phyloP scores from a whole-genome alignment of 2,329 filamentous ascomycete species.

The Aureobasidium sp. region DNA sequence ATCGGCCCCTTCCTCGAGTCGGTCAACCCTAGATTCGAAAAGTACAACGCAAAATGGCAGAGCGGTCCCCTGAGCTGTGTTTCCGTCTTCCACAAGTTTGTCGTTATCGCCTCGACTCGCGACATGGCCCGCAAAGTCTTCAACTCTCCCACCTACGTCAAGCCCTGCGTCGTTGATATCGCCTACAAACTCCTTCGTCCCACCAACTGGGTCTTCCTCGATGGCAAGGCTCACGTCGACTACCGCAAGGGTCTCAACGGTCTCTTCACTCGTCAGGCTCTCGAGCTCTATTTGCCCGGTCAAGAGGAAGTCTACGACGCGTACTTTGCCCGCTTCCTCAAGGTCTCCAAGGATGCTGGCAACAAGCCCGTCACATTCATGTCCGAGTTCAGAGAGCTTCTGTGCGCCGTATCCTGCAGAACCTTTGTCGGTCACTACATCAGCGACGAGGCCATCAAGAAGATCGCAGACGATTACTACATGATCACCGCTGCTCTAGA shows the following conservation, averaged over 20 bases:
- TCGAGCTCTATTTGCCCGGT: conserved; percentile 80
- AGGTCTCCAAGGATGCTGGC: conserved; percentile 58
- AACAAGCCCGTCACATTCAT: conserved; percentile 80
- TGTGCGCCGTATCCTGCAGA: conserved; percentile 88
- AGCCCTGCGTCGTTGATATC: conserved; percentile 91
- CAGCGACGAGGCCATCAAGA: conserved; percentile 79
- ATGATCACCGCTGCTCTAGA: conserved; percentile 91
- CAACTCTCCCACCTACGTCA: conserved; percentile 85
- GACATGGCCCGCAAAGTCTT: conserved; percentile 96
- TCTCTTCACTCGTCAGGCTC: conserved; percentile 83
- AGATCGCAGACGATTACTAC: conserved; percentile 94
- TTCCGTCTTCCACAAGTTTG: conserved; percentile 99
- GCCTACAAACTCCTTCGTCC: conserved; percentile 87
- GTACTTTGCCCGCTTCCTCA: conserved; percentile 73
- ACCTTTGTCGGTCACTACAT: conserved; percentile 98
- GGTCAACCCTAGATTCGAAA: conserved; percentile 80
- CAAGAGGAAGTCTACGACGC: conserved; percentile 86
- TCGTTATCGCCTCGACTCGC: conserved; percentile 89
- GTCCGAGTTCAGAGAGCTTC: conserved; percentile 83
- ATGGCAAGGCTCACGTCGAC: conserved; percentile 89
- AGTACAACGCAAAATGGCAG: conserved; percentile 87
- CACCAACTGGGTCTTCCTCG: conserved; percentile 95
- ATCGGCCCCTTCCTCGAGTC: conserved; percentile 93
- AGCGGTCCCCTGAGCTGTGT: conserved; percentile 92
- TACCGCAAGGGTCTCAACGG: conserved; percentile 95